Conservation (phyloP, 345 rosid species). For the Citrus sp. region DNA sequence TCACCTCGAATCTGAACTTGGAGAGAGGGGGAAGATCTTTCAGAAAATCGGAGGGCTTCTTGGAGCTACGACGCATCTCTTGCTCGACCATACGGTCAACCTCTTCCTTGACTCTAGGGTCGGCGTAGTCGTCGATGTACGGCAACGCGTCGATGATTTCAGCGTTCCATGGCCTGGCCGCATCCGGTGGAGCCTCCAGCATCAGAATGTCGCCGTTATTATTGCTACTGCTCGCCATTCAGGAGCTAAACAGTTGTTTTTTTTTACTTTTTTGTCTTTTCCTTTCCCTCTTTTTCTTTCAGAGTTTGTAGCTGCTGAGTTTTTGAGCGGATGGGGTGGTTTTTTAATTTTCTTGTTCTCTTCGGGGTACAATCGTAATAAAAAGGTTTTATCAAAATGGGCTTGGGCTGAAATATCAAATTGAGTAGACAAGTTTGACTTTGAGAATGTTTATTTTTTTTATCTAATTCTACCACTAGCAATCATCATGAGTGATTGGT, state of each 20-base stretch:
- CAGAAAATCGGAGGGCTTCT: slow-evolving; percentile 88
- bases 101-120: slow-evolving; percentile 70
- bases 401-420: background rate
- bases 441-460: no score
- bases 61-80: slow-evolving; percentile 92
- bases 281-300: background rate
- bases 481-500: no score
- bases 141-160: slow-evolving; percentile 90
- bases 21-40: slow-evolving; percentile 76
- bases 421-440: no score
- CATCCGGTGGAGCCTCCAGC: slow-evolving; percentile 73
- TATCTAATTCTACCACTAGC: no score
- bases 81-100: slow-evolving; percentile 89
- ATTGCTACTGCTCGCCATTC: slow-evolving; percentile 25
- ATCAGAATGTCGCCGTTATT: slow-evolving; percentile 58
- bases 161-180: slow-evolving; percentile 70
- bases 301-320: background rate
- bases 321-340: no score
- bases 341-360: background rate
- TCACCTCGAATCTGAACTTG: slow-evolving; percentile 66
- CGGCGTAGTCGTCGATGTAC: slow-evolving; percentile 88
- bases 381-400: background rate
- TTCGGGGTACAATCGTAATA: background rate
- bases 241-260: background rate
- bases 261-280: no score